These are phyloP conservation scores for Chaetomidium leptoderma DNA, from an alignment of 495 filamentous ascomycete genomes.

Conservation along the genomic window DNA sequence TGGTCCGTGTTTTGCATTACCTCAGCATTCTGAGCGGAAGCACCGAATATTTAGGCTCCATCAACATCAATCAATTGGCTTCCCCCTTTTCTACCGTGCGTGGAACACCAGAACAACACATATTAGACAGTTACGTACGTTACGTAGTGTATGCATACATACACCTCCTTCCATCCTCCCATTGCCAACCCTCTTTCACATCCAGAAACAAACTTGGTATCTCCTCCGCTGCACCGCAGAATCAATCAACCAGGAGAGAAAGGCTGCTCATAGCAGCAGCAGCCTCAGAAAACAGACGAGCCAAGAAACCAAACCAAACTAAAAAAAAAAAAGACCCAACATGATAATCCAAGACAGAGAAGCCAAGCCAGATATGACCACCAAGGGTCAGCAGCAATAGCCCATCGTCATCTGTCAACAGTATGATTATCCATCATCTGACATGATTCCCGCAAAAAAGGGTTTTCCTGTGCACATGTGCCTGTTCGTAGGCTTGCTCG, in stretches of 20 bases:
- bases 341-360: not conserved
- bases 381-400: not conserved
- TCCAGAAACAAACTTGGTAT: constrained; percentile 10
- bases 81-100: too few species aligned
- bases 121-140: constrained; percentile 18
- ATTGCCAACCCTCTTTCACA: too few species aligned
- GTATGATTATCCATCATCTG: not conserved
- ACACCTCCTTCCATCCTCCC: not conserved
- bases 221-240: constrained; percentile 9
- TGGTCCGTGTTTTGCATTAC: too few species aligned
- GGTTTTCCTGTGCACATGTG: not conserved
- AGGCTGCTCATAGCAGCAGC: too few species aligned
- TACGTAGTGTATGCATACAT: constrained; percentile 9
- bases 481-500: not conserved
- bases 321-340: not conserved
- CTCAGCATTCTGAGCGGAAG: too few species aligned
- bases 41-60: too few species aligned
- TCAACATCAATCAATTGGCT: too few species aligned
- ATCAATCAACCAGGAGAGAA: not conserved
- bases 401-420: not conserved
- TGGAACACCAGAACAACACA: not conserved
- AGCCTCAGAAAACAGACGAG: not conserved
- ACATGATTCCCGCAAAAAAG: not conserved
- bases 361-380: not conserved
- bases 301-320: not conserved